A percentile compares a stretch with the other conserved stretches of the same genome.
Evolutionary conservation across 208 protist species (phyloP).

Genomic region (Porcisia hertigi): DNA sequence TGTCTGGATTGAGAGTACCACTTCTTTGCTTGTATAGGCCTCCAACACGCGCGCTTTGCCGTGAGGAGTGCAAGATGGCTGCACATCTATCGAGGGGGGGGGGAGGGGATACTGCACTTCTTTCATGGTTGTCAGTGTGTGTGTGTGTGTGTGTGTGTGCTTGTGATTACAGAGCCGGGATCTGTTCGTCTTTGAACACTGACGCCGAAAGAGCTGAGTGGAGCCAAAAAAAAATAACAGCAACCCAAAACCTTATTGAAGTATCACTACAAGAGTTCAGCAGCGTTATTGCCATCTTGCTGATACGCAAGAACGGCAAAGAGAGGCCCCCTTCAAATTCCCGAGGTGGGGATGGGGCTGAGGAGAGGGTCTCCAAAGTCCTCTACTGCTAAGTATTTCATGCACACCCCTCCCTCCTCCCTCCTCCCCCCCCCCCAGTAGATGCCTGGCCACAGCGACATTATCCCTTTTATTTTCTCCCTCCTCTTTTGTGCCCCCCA

Average conservation of each 20-base stretch:
- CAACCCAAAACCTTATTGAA: not conserved
- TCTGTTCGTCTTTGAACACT: not conserved
- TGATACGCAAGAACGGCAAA: not conserved
- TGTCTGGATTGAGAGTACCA: not conserved
- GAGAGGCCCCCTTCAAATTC: not conserved
- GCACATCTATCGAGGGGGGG: not conserved
- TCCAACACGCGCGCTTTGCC: not conserved
- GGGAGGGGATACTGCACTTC: not conserved
- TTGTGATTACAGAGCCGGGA: not conserved
- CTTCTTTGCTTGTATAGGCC: not conserved
- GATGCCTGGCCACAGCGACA: not conserved
- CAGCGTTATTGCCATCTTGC: not conserved
- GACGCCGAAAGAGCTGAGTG: not conserved
- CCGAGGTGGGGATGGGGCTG: too few species aligned
- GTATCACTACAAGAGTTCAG: not conserved
- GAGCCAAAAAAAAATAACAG: not conserved
- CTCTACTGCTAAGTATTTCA: not conserved
- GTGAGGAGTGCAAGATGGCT: not conserved
- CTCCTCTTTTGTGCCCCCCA: too few species aligned
- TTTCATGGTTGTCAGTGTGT: constrained; percentile 13
- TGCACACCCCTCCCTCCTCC: not conserved
- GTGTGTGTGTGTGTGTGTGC: constrained; percentile 1
- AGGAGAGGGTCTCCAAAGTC: not conserved
- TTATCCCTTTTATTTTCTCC: too few species aligned
- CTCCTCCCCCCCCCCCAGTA: not conserved